Evolutionary conservation across 2,329 filamentous ascomycete species (phyloP), one percentile per base, ranked within the genome.

Genomic region (Aspergillus pseudoglaucus): DNA sequence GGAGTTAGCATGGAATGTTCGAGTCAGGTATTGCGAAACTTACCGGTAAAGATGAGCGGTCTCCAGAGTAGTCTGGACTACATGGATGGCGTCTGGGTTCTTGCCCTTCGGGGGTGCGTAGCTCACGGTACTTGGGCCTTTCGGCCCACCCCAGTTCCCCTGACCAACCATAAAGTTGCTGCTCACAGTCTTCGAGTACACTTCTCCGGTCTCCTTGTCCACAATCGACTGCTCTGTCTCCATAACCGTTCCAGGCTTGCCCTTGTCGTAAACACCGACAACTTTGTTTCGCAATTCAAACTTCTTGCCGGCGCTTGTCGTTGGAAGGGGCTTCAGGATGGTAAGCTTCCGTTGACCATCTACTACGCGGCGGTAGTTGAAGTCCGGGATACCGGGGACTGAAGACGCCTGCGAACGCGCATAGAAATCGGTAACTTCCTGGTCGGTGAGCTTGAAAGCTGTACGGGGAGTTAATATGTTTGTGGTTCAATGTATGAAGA

Each of bases 261-360:
- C 89, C 76, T 94, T 95, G 74, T 95, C 89, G 68, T 93, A 94
- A 33, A 94, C 87, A 44, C 88, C 89, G 17, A 94, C 68, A 20
- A 94, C 86, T 65, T 85, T 90, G 61, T 78, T 83, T 58, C 86
- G 80, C 53, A 87, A 72, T 75, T 93, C 85, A 67, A 94, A 93
- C 54, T 79, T 81, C 54, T 76, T 76, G 51, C 88, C 88, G 9
- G 76, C 82, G 35, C 84, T 90, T 6, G 80, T 80, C 0, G 83
- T 71, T 10, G 89, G 89, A 4, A 95, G 76, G 6, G 83, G 81
- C 71, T 88, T 88, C 66, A 87, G 71, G 69, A 93, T 85, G 48
- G 84, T 79, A 54, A 94, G 81, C 63, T 82, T 83, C 60, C 89
- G 86, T 76, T 94, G 87, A 62, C 89, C 89, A 64, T 95, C 89